Evolutionary conservation across 1,284 basidiomycete genomes (phyloP).

Genomic region (Waitea zeae): DNA sequence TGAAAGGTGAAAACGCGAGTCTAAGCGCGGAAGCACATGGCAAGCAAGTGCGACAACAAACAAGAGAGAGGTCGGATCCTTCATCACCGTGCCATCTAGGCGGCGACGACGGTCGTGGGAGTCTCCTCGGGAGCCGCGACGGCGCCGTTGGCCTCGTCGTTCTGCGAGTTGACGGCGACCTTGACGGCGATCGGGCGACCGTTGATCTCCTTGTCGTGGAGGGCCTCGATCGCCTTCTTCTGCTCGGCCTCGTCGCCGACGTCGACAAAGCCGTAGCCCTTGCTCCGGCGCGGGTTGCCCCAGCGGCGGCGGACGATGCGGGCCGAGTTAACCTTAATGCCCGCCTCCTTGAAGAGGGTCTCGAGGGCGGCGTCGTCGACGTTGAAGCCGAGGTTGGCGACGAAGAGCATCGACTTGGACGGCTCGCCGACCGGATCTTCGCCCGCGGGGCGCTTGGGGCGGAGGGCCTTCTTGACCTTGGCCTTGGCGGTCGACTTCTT

Average conservation of each 20-base stretch:
- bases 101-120: too few relatives aligned
- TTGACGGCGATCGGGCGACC: conserved; percentile 76
- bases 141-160: conserved; percentile 15
- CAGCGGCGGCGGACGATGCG: conserved; percentile 75
- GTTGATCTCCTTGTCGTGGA: conserved; percentile 70
- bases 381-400: conserved; percentile 88
- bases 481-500: conserved; percentile 44
- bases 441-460: conserved; percentile 44
- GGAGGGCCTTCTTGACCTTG: conserved; percentile 35
- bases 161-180: conserved; percentile 56
- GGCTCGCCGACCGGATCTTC: conserved; percentile 67
- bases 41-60: too few relatives aligned
- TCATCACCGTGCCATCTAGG: too few relatives aligned
- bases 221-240: conserved; percentile 65
- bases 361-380: conserved; percentile 68
- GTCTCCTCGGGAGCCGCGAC: conserved; percentile 8
- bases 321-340: conserved; percentile 64
- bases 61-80: too few relatives aligned
- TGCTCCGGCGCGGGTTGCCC: conserved; percentile 68
- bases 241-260: conserved; percentile 74
- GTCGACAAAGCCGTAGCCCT: conserved; percentile 91
- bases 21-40: too few relatives aligned
- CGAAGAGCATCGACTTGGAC: conserved; percentile 78
- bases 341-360: conserved; percentile 69
- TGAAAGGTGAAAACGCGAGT: too few relatives aligned